These are phyloP conservation scores for Colletotrichum aenigma DNA, from an alignment of 2,329 filamentous ascomycete species.

Conservation along the genomic window DNA sequence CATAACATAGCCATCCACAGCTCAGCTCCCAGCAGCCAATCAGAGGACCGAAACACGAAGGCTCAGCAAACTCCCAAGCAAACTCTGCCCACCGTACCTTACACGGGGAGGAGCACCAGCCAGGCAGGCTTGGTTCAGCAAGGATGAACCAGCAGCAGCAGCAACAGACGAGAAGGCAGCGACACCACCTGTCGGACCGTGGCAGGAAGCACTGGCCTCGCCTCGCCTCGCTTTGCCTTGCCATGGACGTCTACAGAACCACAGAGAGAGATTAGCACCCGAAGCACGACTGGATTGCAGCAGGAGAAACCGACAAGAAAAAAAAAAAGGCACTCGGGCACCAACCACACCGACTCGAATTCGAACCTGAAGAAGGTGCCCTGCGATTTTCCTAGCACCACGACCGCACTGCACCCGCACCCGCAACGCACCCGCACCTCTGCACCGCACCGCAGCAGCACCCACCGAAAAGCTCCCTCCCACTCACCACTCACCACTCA, in stretches of 20 bases:
- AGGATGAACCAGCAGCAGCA: background rate
- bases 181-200: background rate
- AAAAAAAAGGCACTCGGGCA: background rate
- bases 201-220: background rate
- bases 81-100: background rate
- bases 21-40: conserved; percentile 9
- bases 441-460: background rate
- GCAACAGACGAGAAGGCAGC: background rate
- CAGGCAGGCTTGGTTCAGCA: background rate
- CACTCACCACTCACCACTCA: background rate
- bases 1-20: conserved; percentile 21
- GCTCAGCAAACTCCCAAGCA: conserved; percentile 9
- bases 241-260: conserved; percentile 1
- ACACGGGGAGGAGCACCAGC: background rate
- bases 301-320: background rate
- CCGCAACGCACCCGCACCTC: background rate
- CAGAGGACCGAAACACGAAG: background rate
- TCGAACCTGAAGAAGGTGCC: background rate
- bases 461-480: conserved; percentile 6
- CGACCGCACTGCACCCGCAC: background rate
- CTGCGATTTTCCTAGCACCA: background rate
- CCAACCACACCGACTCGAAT: conserved; percentile 1
- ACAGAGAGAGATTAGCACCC: background rate
- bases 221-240: background rate
- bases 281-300: background rate